Conservation (phyloP, 768 basidiomycete genomes). For the Boletus rubescentipes region DNA sequence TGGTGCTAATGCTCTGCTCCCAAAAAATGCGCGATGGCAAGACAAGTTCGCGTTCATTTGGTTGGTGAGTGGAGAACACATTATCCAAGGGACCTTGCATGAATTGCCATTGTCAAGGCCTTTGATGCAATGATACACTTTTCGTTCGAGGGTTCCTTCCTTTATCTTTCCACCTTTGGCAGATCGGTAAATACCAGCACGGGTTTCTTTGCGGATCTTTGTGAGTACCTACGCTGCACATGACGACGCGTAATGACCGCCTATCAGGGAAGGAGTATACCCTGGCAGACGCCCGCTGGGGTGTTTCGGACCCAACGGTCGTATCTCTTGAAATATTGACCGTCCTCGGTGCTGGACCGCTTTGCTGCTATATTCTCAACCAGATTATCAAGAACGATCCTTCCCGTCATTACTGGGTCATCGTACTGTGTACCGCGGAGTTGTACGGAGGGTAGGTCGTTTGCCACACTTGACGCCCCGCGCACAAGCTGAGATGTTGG, state of each 20-base stretch:
- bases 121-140: constrained; percentile 84
- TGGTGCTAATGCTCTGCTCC: constrained; percentile 56
- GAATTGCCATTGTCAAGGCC: constrained; percentile 41
- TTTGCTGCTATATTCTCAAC: constrained; percentile 70
- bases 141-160: constrained; percentile 75
- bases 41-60: constrained; percentile 75
- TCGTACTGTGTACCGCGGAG: constrained; percentile 74
- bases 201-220: constrained; percentile 71
- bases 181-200: constrained; percentile 65
- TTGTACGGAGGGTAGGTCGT: constrained; percentile 69
- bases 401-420: constrained; percentile 63
- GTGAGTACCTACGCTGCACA: constrained; percentile 41
- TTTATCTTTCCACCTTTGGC: constrained; percentile 75
- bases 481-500: not conserved
- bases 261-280: constrained; percentile 79
- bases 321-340: constrained; percentile 84
- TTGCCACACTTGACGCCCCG: not conserved
- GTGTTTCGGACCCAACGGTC: constrained; percentile 70
- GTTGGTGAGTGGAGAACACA: constrained; percentile 49
- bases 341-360: constrained; percentile 68
- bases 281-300: constrained; percentile 81
- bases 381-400: constrained; percentile 65
- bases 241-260: not conserved
- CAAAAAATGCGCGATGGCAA: constrained; percentile 60
- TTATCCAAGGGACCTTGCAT: not conserved